Evolutionary conservation across 345 rosid species (phyloP), one percentile per base, ranked within the genome.

Genomic region (Salix exigua): DNA sequence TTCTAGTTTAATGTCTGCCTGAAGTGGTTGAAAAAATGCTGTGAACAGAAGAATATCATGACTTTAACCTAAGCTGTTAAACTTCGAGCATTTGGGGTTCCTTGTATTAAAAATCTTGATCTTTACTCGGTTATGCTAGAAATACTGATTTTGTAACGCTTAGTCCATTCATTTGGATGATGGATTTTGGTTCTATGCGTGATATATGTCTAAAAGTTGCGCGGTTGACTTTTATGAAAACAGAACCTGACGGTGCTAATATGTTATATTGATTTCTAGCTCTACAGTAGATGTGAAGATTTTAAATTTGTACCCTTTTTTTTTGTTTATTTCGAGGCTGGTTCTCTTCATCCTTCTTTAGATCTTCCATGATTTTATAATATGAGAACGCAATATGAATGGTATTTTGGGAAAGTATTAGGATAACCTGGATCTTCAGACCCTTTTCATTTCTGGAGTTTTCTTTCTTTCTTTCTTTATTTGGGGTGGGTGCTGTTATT

Each of bases 101-200:
- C 68, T 6, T 31, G 28, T 60, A 13, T 55, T 68, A 25, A 26
- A 69, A 35, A 61, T 50, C 66, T 68, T n/a, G 74, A 60, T 79
- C 74, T 68, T 78, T 31, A 35, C 25, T 19, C 21, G 1, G 13
- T 21, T 37, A 7, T 40, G 67, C 7, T 21, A 17, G 17, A 50
- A 37, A 14, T 33, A 17, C 16, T 53, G 71, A 63, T 70, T 51
- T 31, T 31, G 17, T 46, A 65, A 37, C 73, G 7, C 48, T 61
- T 67, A 42, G 31, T 60, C 69, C 73, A 38, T 40, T 31, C 40
- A 46, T 67, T 73, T 60, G 53, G 48, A 28, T 37, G 55, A 65
- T n/a, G 55, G 48, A n/a, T n/a, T 67, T 53, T 72, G 50, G 51
- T 42, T 73, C 6, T 42, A 7, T 8, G 19, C 19, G n/a, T 46